These are phyloP conservation scores for Alternaria infectoria DNA, from an alignment of 2,329 filamentous ascomycete species.

Conservation along the genomic window DNA sequence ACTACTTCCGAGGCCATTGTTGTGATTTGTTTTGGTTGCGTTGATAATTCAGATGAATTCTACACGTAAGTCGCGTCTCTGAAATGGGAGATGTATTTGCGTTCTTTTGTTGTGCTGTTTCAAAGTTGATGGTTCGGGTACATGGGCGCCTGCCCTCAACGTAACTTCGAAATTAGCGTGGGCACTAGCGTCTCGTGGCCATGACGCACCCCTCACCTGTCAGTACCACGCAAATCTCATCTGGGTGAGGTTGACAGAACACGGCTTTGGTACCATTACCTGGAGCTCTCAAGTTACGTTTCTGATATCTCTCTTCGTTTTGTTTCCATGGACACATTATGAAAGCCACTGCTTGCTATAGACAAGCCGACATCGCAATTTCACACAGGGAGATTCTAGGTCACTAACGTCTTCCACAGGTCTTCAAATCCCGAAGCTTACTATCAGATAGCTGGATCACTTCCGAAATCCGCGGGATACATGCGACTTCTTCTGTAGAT, in stretches of 20 bases:
- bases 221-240: background rate
- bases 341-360: background rate
- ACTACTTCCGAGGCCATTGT: constrained; percentile 60
- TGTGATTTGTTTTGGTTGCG: constrained; percentile 14
- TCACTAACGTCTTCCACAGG: background rate
- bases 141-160: constrained; percentile 17
- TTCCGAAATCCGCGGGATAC: too few relatives aligned
- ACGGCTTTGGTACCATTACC: background rate
- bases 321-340: background rate
- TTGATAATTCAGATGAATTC: constrained; percentile 3
- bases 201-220: constrained; percentile 6
- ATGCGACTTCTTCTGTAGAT: background rate
- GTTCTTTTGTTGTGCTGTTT: constrained; percentile 15
- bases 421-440: background rate
- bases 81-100: constrained; percentile 5
- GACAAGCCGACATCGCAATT: background rate
- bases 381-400: background rate
- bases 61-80: constrained; percentile 26
- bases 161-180: constrained; percentile 18
- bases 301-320: background rate
- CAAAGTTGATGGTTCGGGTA: constrained; percentile 14
- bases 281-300: background rate
- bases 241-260: background rate
- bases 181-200: constrained; percentile 19
- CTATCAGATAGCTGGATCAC: background rate